These are phyloP conservation scores for Bryoerythrophyllum caledonicum DNA, from an alignment of 225 moss, liverwort and hornwort genomes.

Conservation along the genomic window DNA sequence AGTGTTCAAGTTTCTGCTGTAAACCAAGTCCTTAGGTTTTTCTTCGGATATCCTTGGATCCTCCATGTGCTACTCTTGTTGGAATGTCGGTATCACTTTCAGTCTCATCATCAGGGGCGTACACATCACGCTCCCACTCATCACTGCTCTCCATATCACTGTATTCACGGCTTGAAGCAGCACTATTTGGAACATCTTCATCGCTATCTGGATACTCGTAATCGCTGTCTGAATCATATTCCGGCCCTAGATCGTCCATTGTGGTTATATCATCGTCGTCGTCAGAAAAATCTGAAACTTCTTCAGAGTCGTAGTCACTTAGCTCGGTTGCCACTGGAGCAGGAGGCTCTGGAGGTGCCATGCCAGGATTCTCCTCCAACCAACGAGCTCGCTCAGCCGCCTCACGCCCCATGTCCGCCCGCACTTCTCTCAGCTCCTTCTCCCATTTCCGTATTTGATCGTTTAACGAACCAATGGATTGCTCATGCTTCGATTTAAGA, in stretches of 20 bases:
- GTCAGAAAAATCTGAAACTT: slow-evolving; percentile 38
- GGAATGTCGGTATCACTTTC: slow-evolving; percentile 37
- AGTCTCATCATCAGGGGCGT: slow-evolving; percentile 39
- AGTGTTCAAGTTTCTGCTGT: slow-evolving; percentile 8
- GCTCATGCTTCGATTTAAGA: slow-evolving; percentile 59
- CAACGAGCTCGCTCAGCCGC: slow-evolving; percentile 53
- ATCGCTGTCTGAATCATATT: slow-evolving; percentile 52
- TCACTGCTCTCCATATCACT: slow-evolving; percentile 36
- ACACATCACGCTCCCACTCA: slow-evolving; percentile 28
- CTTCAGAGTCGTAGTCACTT: slow-evolving; percentile 38
- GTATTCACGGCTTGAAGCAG: slow-evolving; percentile 15
- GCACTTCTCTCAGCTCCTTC: slow-evolving; percentile 46
- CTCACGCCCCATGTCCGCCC: slow-evolving; percentile 56
- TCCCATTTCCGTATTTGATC: slow-evolving; percentile 66
- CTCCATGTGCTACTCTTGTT: slow-evolving; percentile 5
- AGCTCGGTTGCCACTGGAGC: slow-evolving; percentile 23
- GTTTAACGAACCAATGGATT: slow-evolving; percentile 50
- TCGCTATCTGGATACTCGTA: slow-evolving; percentile 57
- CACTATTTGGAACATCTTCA: slow-evolving; percentile 27
- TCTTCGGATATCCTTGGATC: slow-evolving; percentile 25
- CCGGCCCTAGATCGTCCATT: slow-evolving; percentile 51
- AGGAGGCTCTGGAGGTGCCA: slow-evolving; percentile 40
- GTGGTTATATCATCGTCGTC: slow-evolving; percentile 40
- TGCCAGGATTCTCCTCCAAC: slow-evolving; percentile 57
- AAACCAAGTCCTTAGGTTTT: slow-evolving; percentile 11